Base-by-base conservation (phyloP, 2,329 filamentous ascomycete species). In the Monosporascus sp. region DNA sequence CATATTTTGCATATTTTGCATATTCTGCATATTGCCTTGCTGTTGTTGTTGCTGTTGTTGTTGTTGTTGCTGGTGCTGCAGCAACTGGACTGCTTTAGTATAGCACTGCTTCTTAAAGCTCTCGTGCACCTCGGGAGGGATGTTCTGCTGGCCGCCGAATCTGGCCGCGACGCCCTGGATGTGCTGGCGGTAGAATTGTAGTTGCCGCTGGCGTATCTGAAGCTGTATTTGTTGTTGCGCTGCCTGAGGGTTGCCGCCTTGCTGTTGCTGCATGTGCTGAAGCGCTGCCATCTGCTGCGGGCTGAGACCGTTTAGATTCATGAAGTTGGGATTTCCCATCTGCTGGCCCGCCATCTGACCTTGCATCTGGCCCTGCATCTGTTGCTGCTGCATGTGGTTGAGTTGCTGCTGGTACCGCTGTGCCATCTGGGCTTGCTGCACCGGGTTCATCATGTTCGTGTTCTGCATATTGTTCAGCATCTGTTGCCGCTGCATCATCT, bases 21-120 rank as follows among this genome's bases (percentile, higher is more conserved):
- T 81, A 31, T 74, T 72, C 50, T 75, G 76, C 71, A 81, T 75
- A 34, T 70, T 68, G 49, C 68, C 68, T 58, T 74, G 70, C 57
- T 74, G 71, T 48, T 65, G 62, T 4, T 22, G 22, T 46, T 72
- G 65, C 45, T 73, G 69, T 49, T 70, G 69, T 36, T 61, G 70
- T 47, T 73, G 70, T 46, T 73, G 72, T 54, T 73, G 72, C 52
- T 73, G 71, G 22, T 71, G 70, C 39, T 62, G 57, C 50, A 59
- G 52, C 47, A 58, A 57, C 49, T 57, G 56, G 14, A 53, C 6
- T 58, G 57, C 17, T 59, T 49, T 24, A 15, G 18, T 8, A 42
- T 42, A 18, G 27, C 78, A 80, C 1, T 60, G 58, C 18, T 67
- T 62, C 62, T 77, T 80, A 27, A 81, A 73, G 34, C 70, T 71